Evolutionary conservation across 371 early-diverging fungal species (phyloP), one percentile per base, ranked within the genome.

Genomic region (Dentiscutata heterogama): DNA sequence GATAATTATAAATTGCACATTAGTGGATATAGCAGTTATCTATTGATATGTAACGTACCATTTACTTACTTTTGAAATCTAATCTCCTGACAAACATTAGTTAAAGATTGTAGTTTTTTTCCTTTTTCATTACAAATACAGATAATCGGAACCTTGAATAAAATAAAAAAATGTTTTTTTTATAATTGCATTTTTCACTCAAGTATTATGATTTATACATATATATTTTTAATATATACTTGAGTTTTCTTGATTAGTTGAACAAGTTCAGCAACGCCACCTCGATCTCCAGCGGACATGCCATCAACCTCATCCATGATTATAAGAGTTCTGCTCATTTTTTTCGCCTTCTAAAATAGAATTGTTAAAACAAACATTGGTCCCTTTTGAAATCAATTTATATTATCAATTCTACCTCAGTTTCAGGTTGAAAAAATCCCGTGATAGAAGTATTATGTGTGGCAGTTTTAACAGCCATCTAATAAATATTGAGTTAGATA

Each of bases 251-350:
- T 97, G 83, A 99, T 96, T 46, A 99, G 83, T 64, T 90, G 86
- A 65, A 97, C 97, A 56, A 99, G 89, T 87, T 99, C 99, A 0
- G 93, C 92, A 10, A 92, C 88, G 22, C 99, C 99, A 67, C 99
- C 99, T 56, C 99, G 94, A 87, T 99, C 99, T 61, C 99, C 99
- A 54, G 93, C 94, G 5, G 98, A 95, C 99, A 99, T 99, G 46
- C 99, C 99, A 88, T 99, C 99, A 0, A 99, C 98, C 87, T 99
- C 99, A 89, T 99, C 99, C 99, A 99, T 99, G 70, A 99, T 94
- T 14, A 99, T 85, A 0, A 97, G 90, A 35, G 90, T 88, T 68
- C 88, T 90, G 71, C 90, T 89, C n/a, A 83, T 84, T 74, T 85
- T 77, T 7, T 42, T 51, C 22, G 25, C 61, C 22, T 29, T 27